Evolutionary conservation across 345 rosid species (phyloP).

Genomic region (Camelina laxa): DNA sequence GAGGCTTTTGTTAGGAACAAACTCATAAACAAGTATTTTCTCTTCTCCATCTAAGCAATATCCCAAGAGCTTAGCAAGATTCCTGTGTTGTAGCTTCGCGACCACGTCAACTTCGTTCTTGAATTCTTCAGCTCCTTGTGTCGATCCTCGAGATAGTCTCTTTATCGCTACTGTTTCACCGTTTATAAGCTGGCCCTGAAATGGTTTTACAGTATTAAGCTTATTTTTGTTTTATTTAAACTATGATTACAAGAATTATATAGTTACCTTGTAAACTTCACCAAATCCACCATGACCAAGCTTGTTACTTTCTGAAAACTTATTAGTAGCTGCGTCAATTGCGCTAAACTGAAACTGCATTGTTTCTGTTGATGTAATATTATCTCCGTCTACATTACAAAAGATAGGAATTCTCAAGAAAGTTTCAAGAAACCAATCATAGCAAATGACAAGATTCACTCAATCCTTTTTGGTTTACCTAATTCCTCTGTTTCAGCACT

Average conservation of each 20-base stretch:
- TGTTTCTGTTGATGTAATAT: constrained; percentile 48
- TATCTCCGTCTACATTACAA: constrained; percentile 43
- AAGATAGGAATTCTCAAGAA: neutral
- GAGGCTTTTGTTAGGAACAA: constrained; percentile 55
- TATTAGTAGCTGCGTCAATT: constrained; percentile 53
- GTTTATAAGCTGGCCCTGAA: constrained; percentile 41
- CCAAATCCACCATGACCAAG: constrained; percentile 82
- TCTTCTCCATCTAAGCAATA: constrained; percentile 57
- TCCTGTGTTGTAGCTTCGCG: constrained; percentile 56
- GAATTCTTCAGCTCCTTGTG: constrained; percentile 59
- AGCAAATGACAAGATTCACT: neutral
- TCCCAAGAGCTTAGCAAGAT: constrained; percentile 59
- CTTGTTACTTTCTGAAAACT: constrained; percentile 58
- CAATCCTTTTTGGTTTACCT: constrained; percentile 35
- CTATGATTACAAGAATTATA: neutral
- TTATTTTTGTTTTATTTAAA: neutral
- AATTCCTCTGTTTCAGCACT: constrained; percentile 33
- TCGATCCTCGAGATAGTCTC: constrained; percentile 50
- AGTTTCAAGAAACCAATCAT: too few species aligned
- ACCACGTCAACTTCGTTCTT: constrained; percentile 56
- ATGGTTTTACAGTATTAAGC: neutral
- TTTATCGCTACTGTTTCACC: constrained; percentile 58
- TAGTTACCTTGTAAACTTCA: constrained; percentile 62
- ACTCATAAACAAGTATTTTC: constrained; percentile 57
- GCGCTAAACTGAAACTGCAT: constrained; percentile 50